Evolutionary conservation across 2,329 filamentous ascomycete species (phyloP), one percentile per base, ranked within the genome.

Genomic region (Byssothecium circinans): DNA sequence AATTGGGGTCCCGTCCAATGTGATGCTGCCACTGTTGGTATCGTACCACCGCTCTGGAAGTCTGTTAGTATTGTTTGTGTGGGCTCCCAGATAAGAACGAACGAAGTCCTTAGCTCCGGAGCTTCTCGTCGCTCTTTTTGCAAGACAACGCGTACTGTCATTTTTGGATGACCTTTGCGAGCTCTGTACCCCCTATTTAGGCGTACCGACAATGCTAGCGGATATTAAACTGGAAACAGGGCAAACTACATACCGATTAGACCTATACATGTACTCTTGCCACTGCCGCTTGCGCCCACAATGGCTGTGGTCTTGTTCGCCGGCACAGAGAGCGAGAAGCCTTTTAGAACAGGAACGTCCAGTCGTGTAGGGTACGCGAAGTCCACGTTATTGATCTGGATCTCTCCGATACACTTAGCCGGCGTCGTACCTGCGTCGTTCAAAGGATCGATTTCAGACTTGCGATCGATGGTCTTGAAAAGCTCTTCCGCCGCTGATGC

Each of bases 321-420:
- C 5, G 91, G 91, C 25, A 96, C 86, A 0, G 81, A 73, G 1
- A 99, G 80, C 42, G 78, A 87, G 36, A 97, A 85, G 53, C 85
- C 83, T 41, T 94, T 78, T 85, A 99, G 91, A 35, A 97, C 88
- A 2, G 84, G 81, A 5, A 95, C 89, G 61, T 96, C 91, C 0
- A 91, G 89, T 19, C 94, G 83, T 3, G 91, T 95, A 7, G 94
- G 94, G 64, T 99, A 97, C 58, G 96, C 91, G 70, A 96, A 91
- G 68, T 87, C 90, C 64, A 97, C 79, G 55, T 89, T 80, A 53
- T 86, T 80, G 20, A 97, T 79, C 54, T 91, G 86, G 45, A 99
- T 86, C 4, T 81, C 81, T 0, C 68, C 68, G 14, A 43, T 37
- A 20, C 64, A 66, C 12, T 46, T 37, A 2, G 37, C 35, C 0